Conservation (phyloP, 1,284 basidiomycete species). For the Boletus semigastroideus region DNA sequence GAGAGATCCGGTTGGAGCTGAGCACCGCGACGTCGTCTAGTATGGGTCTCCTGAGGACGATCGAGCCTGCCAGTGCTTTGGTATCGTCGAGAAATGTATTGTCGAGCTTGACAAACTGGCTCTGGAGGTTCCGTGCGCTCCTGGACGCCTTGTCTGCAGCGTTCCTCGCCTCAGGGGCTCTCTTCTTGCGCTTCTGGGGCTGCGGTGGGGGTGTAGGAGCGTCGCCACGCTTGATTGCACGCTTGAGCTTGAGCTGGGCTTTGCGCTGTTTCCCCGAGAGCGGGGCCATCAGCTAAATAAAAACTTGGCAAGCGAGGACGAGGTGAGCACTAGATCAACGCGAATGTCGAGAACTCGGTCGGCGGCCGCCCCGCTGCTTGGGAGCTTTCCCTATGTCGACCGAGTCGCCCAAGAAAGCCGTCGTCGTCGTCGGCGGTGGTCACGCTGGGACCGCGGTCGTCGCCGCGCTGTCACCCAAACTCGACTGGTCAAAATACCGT, state of each 20-base stretch:
- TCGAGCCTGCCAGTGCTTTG: slow-evolving; percentile 52
- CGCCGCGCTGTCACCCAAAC: slow-evolving; percentile 36
- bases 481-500: slow-evolving; percentile 37
- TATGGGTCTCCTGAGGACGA: slow-evolving; percentile 63
- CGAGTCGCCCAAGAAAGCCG: background rate
- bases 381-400: too few relatives aligned
- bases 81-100: slow-evolving; percentile 64
- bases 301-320: too few relatives aligned
- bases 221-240: slow-evolving; percentile 83
- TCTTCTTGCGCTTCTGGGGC: slow-evolving; percentile 19
- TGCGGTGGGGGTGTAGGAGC: slow-evolving; percentile 41
- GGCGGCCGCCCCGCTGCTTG: too few relatives aligned
- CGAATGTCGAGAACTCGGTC: too few relatives aligned
- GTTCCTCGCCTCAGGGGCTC: background rate
- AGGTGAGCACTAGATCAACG: too few relatives aligned
- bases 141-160: background rate
- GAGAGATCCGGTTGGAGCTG: slow-evolving; percentile 11
- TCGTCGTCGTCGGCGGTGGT: slow-evolving; percentile 49
- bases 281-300: slow-evolving; percentile 45
- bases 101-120: slow-evolving; percentile 68
- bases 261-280: slow-evolving; percentile 73
- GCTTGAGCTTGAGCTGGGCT: slow-evolving; percentile 67
- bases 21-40: slow-evolving; percentile 45
- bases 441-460: slow-evolving; percentile 36
- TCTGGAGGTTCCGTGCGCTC: slow-evolving; percentile 57